These are phyloP conservation scores for Claviceps pazoutovae DNA, from an alignment of 2,329 filamentous ascomycete genomes.

Conservation along the genomic window DNA sequence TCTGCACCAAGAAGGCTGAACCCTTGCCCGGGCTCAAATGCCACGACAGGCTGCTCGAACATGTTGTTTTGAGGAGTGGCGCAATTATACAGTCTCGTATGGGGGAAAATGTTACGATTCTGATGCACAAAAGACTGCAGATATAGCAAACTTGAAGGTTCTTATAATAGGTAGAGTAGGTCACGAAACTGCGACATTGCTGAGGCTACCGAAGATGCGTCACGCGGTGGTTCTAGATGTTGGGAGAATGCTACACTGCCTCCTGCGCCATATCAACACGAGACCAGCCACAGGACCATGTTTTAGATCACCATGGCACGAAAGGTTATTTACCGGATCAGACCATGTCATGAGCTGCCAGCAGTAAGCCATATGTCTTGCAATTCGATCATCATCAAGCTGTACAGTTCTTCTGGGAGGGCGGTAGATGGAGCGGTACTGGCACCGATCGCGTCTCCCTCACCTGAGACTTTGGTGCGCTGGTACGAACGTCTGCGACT, in stretches of 20 bases:
- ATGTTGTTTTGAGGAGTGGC: slow-evolving; percentile 5
- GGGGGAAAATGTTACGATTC: neutral
- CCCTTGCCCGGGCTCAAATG: slow-evolving; percentile 11
- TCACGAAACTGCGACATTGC: neutral
- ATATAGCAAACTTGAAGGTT: neutral
- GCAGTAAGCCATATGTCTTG: neutral
- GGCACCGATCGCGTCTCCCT: neutral
- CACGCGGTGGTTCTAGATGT: neutral
- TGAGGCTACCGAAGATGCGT: neutral
- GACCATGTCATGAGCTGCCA: neutral
- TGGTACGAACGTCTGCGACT: neutral
- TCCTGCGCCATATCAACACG: neutral
- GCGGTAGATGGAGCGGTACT: neutral
- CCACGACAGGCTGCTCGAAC: slow-evolving; percentile 14
- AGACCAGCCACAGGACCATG: neutral
- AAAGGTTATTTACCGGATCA: neutral
- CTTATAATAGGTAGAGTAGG: too few relatives aligned
- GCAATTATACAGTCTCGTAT: neutral
- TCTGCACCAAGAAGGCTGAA: slow-evolving; percentile 17
- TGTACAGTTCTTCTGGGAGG: neutral
- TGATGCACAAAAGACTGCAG: neutral
- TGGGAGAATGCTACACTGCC: slow-evolving; percentile 3
- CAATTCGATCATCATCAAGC: neutral
- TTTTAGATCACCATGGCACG: neutral
- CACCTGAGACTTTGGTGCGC: neutral